phyloP scores from a whole-genome alignment of 179 eudicot species.

The Spinacia oleracea region DNA sequence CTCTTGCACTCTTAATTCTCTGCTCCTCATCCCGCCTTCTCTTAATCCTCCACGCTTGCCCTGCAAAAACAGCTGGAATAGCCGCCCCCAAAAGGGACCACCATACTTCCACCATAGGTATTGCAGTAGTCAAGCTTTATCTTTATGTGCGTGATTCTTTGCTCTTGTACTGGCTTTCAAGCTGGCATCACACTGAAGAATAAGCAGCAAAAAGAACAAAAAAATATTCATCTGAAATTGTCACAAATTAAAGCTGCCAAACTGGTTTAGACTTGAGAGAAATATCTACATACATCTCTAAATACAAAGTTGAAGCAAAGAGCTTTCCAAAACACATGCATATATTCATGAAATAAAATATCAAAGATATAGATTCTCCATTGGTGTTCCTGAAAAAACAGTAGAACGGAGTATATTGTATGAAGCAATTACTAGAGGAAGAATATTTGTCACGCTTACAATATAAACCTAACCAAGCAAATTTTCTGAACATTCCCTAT shows the following conservation, averaged over 20 bases:
- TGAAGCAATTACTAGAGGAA: not conserved
- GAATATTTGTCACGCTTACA: not conserved
- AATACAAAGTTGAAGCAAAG: too few species aligned
- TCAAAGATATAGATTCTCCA: too few species aligned
- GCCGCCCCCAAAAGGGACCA: conserved; percentile 86
- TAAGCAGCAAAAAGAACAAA: not conserved
- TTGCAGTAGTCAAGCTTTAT: not conserved
- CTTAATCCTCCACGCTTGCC: conserved; percentile 80
- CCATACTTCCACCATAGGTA: conserved; percentile 80
- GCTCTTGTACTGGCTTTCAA: not conserved
- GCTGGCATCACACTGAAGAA: conserved; percentile 1
- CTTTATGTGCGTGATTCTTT: not conserved
- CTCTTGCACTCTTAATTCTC: conserved; percentile 63
- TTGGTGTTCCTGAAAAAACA: too few species aligned
- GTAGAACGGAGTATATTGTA: too few species aligned
- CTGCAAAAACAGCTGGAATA: conserved; percentile 71
- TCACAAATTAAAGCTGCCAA: too few species aligned
- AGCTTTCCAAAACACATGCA: too few species aligned
- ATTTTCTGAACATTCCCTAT: not conserved
- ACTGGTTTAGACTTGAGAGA: too few species aligned
- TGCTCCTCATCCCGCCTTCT: conserved; percentile 75
- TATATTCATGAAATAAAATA: too few species aligned
- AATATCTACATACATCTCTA: too few species aligned
- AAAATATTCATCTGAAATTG: too few species aligned
- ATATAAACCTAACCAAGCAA: not conserved